Conservation (phyloP, 352 stramenopile species). For the Pythium scleroteichum region DNA sequence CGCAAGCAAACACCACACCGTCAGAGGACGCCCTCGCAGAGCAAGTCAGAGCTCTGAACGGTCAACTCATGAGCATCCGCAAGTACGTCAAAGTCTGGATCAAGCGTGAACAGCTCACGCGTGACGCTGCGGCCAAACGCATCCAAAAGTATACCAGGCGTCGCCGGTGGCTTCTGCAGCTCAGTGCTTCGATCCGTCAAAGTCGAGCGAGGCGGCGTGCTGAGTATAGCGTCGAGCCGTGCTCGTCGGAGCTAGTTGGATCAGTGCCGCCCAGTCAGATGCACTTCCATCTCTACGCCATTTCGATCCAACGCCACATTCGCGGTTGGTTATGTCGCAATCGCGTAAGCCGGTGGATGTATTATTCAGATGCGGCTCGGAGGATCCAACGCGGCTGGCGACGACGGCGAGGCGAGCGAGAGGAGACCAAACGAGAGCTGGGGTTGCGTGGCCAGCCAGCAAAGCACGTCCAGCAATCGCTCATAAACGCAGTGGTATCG, state of each 20-base stretch:
- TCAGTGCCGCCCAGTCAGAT: constrained; percentile 3
- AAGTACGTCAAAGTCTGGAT: constrained; percentile 84
- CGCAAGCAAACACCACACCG: neutral
- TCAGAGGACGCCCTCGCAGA: constrained; percentile 2
- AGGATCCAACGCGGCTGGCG: constrained; percentile 29
- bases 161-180: constrained; percentile 1
- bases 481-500: constrained; percentile 14
- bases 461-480: constrained; percentile 4
- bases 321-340: constrained; percentile 28
- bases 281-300: constrained; percentile 10
- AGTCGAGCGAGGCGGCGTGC: constrained; percentile 16
- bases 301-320: constrained; percentile 27
- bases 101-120: constrained; percentile 64
- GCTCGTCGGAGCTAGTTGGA: neutral
- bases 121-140: constrained; percentile 40
- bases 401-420: neutral
- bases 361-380: constrained; percentile 11
- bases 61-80: constrained; percentile 57
- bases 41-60: constrained; percentile 36
- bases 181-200: constrained; percentile 15
- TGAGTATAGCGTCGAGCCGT: constrained; percentile 22
- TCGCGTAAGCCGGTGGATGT: constrained; percentile 23
- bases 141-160: constrained; percentile 45
- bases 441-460: constrained; percentile 1
- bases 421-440: neutral